phyloP scores from a whole-genome alignment of 139 green algal species.

The Spirogloea muscicola region DNA sequence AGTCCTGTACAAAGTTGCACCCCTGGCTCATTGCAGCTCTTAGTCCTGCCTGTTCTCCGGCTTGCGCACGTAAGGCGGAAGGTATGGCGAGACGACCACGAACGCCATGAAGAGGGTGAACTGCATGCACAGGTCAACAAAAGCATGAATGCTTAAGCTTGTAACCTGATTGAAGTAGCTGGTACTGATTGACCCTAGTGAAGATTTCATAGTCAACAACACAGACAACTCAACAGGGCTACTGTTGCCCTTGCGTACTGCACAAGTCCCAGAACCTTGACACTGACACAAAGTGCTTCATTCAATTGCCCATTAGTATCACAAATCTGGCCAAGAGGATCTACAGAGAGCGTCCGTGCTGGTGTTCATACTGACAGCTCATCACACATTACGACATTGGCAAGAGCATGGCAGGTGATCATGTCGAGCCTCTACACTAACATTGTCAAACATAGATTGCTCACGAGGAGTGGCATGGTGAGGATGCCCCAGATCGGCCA shows the following conservation, averaged over 20 bases:
- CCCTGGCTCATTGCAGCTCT: too few species aligned
- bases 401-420: background rate
- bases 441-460: too few species aligned
- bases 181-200: background rate
- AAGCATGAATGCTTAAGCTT: background rate
- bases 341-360: background rate
- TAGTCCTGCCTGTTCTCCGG: too few species aligned
- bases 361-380: too few species aligned
- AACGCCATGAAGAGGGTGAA: conserved; percentile 35
- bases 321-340: background rate
- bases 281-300: background rate
- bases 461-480: conserved; percentile 25
- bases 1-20: too few species aligned
- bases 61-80: conserved; percentile 32
- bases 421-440: too few species aligned
- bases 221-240: background rate
- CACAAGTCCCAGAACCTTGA: background rate
- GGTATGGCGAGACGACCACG: conserved; percentile 27
- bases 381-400: background rate
- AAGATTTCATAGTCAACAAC: background rate
- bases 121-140: conserved; percentile 14
- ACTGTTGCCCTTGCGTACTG: background rate
- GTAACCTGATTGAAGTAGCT: background rate
- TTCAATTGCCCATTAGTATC: background rate
- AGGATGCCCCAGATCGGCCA: conserved; percentile 37